phyloP scores from a whole-genome alignment of 495 filamentous ascomycete genomes.

The Sordaria brevicollis region DNA sequence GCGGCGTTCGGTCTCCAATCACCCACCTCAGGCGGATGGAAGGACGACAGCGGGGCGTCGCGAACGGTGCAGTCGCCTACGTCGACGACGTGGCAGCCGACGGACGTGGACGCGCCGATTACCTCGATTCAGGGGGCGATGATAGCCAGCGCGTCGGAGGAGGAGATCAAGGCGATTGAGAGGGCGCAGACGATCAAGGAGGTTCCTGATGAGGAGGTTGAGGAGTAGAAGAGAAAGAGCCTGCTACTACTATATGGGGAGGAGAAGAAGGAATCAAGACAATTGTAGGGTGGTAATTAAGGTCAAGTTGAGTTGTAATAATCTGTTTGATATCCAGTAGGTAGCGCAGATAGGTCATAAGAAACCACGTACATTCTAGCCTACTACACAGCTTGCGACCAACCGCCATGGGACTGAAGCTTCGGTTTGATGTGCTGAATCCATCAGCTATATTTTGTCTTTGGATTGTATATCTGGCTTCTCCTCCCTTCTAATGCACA shows the following conservation, averaged over 20 bases:
- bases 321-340: neutral
- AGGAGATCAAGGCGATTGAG: conserved; percentile 31
- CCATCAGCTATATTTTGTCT: neutral
- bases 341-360: neutral
- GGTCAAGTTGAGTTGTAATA: neutral
- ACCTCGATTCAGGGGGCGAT: conserved; percentile 21
- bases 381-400: neutral
- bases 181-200: conserved; percentile 28
- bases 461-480: neutral
- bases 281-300: neutral
- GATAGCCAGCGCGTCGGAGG: conserved; percentile 17
- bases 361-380: neutral
- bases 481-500: neutral
- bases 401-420: neutral
- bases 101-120: conserved; percentile 23
- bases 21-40: conserved; percentile 27
- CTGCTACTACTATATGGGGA: neutral
- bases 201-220: conserved; percentile 14
- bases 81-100: conserved; percentile 34
- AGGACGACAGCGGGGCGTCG: conserved; percentile 4
- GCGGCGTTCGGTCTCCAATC: conserved; percentile 22
- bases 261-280: neutral
- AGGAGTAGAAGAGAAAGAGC: conserved; percentile 9
- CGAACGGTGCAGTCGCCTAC: conserved; percentile 34
- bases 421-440: neutral